Base-by-base conservation (phyloP, 306 rosid species). In the Pachyrhizus erosus region DNA sequence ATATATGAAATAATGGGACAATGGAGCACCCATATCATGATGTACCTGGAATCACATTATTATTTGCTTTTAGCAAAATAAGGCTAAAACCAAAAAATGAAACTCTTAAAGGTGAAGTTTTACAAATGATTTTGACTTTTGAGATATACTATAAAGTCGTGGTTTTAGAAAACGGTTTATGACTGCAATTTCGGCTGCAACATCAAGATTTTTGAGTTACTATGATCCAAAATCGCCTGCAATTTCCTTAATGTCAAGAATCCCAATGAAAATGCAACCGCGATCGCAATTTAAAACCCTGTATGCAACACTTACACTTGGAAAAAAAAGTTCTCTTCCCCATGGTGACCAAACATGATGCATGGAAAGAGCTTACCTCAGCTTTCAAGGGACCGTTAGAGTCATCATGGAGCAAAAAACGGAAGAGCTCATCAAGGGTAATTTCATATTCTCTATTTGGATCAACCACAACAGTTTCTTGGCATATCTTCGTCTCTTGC, bases 1-100 rank as follows among this genome's bases (percentile, higher is more conserved):
- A 17, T 93, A 93, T 87, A 93, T 96, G 93, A 88, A 96, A 86
- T 92, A 96, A 82, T 93, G 99, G 68, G 99, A 91, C 79, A 93
- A 75, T 69, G 99, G 99, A 85, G 92, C 96, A 42, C 72, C 85
- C 99, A 93, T 96, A 52, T 92, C 98, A 81, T 96, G 96, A 85
- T 93, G 97, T 73, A 93, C 94, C 98, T 96, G 93, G 15, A 85
- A 76, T 75, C 2, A 21, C 42, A 78, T 52, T 27, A 29, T 12
- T 20, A 3, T 81, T 52, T 45, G 77, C 60, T 73, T 23, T 84
- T 55, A 84, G 57, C 21, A 73, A 64, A 71, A 81, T 27, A 62
- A 74, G 21, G 39, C 45, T 7, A 10, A 70, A 49, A 43, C 34
- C 70, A 62, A 29, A 61, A 29, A 13, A 75, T n/a, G n/a, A 51